Conservation (phyloP, 2,329 filamentous ascomycete species). For the Diaporthe sp. region DNA sequence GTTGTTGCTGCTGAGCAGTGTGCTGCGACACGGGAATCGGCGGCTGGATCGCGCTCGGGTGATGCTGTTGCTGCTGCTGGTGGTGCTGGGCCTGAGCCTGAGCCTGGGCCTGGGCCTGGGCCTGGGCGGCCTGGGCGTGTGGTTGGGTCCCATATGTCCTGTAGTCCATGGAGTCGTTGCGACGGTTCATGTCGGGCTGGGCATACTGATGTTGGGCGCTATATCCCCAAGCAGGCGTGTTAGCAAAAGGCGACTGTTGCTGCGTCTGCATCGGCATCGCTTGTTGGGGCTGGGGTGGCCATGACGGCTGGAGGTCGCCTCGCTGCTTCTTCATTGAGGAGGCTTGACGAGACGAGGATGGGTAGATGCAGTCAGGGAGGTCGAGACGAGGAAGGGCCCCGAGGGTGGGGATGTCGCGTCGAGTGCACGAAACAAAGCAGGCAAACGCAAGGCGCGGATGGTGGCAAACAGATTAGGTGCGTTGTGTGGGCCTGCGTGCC, state of each 20-base stretch:
- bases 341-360: constrained; percentile 11
- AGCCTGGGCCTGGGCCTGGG: constrained; percentile 23
- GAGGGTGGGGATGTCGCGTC: constrained; percentile 34
- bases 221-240: constrained; percentile 52
- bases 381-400: constrained; percentile 12
- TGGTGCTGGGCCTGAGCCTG: constrained; percentile 46
- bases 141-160: constrained; percentile 42
- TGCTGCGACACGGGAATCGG: constrained; percentile 43
- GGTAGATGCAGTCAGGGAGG: neutral
- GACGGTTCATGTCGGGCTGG: constrained; percentile 60
- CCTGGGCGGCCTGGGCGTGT: constrained; percentile 37
- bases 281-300: constrained; percentile 48
- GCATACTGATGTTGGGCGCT: constrained; percentile 64
- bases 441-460: constrained; percentile 19
- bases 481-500: neutral
- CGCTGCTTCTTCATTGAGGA: constrained; percentile 45
- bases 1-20: constrained; percentile 39
- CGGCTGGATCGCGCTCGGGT: constrained; percentile 41
- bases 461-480: constrained; percentile 2
- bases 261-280: constrained; percentile 48
- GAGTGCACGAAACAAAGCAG: constrained; percentile 31
- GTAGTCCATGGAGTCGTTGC: constrained; percentile 48
- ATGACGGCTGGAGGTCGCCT: constrained; percentile 47
- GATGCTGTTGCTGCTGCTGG: constrained; percentile 44
- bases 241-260: constrained; percentile 51